Conservation (phyloP, 345 rosid species). For the Citrus trifoliata region DNA sequence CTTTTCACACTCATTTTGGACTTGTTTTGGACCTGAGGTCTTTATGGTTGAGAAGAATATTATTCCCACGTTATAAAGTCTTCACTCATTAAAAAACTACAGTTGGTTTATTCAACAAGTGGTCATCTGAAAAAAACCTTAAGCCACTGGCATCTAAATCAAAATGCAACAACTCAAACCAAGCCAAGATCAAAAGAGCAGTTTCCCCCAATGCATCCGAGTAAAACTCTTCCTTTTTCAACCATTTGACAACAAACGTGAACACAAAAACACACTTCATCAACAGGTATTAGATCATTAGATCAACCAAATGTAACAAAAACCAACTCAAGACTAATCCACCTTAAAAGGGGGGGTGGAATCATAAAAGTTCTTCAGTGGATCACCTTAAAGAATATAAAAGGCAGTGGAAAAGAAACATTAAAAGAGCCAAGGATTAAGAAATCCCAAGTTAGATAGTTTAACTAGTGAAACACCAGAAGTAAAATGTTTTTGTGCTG, state of each 20-base stretch:
- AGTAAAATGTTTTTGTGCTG: background rate
- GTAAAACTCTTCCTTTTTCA: background rate
- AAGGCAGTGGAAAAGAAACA: background rate
- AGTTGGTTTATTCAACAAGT: background rate
- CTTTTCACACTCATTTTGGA: background rate
- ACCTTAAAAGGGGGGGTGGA: too few relatives aligned
- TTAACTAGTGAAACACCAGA: background rate
- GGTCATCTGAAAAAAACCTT: background rate
- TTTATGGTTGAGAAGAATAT: too few relatives aligned
- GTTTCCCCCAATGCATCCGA: background rate
- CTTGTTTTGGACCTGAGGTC: background rate
- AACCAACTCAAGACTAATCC: background rate
- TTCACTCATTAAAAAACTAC: background rate
- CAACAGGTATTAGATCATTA: background rate
- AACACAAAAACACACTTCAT: background rate
- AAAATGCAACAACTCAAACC: background rate
- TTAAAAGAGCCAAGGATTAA: background rate
- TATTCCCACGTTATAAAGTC: too few relatives aligned
- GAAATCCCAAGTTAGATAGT: background rate
- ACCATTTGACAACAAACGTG: background rate
- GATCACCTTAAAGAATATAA: background rate
- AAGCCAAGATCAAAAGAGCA: background rate
- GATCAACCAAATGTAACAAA: too few relatives aligned
- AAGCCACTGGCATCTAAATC: background rate
- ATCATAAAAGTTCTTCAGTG: background rate